A percentile compares a stretch with the other conserved stretches of the same genome.
phyloP scores from a whole-genome alignment of 169 alveolate genomes.

The Babesia microti region DNA sequence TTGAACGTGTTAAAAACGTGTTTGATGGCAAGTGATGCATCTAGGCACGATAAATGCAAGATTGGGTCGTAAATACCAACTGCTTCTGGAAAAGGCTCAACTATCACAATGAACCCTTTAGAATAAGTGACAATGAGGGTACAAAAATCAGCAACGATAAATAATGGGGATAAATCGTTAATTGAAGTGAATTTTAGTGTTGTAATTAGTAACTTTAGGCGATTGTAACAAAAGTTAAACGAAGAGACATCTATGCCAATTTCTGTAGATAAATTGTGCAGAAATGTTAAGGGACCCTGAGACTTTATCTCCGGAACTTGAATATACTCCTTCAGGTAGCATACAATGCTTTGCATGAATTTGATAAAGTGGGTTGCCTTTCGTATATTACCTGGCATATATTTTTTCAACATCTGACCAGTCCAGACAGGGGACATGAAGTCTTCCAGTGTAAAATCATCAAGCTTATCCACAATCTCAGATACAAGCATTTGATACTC shows the following conservation, averaged over 20 bases:
- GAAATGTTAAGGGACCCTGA: slow-evolving; percentile 85
- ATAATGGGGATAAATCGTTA: slow-evolving; percentile 68
- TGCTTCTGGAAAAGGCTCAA: slow-evolving; percentile 93
- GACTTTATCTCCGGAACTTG: slow-evolving; percentile 71
- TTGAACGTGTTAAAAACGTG: slow-evolving; percentile 79
- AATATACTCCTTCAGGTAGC: slow-evolving; percentile 76
- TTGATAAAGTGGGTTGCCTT: slow-evolving; percentile 85
- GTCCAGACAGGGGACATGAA: slow-evolving; percentile 70
- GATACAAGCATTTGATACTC: slow-evolving; percentile 26
- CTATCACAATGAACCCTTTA: slow-evolving; percentile 88
- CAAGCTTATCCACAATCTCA: slow-evolving; percentile 12
- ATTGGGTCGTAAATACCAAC: slow-evolving; percentile 83
- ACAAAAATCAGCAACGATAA: slow-evolving; percentile 80
- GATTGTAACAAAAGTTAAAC: slow-evolving; percentile 53
- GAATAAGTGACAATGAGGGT: slow-evolving; percentile 84
- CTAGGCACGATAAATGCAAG: slow-evolving; percentile 88
- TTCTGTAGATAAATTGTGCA: slow-evolving; percentile 62
- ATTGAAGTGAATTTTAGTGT: slow-evolving; percentile 65
- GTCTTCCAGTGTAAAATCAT: slow-evolving; percentile 29
- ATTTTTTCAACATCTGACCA: slow-evolving; percentile 48
- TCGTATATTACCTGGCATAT: slow-evolving; percentile 85
- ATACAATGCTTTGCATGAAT: slow-evolving; percentile 75
- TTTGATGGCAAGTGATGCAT: slow-evolving; percentile 90
- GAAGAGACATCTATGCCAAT: slow-evolving; percentile 64
- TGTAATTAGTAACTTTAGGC: slow-evolving; percentile 60